Conservation (phyloP, 2,329 filamentous ascomycete species). For the Alternaria rosae region DNA sequence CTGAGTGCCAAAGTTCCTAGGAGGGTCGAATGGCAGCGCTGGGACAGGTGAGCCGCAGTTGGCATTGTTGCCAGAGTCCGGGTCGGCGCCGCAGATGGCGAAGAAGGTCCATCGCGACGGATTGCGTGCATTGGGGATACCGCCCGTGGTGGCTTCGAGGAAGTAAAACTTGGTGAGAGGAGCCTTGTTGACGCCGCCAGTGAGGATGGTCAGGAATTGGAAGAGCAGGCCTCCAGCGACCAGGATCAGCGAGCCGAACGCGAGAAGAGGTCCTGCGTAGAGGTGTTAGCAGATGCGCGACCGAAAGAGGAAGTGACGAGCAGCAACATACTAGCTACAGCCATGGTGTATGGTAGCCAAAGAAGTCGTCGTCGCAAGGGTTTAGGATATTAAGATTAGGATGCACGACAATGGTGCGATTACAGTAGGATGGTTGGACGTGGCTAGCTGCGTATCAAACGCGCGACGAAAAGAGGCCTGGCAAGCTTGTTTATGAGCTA, state of each 20-base stretch:
- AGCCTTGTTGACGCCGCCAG: slow-evolving; percentile 61
- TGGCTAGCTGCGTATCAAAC: slow-evolving; percentile 9
- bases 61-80: slow-evolving; percentile 59
- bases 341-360: slow-evolving; percentile 14
- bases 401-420: slow-evolving; percentile 8
- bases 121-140: slow-evolving; percentile 64
- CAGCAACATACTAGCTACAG: slow-evolving; percentile 21
- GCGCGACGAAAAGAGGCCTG: not conserved
- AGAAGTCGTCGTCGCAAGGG: not conserved
- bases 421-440: slow-evolving; percentile 8
- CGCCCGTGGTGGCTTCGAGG: slow-evolving; percentile 77
- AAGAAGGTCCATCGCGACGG: slow-evolving; percentile 90
- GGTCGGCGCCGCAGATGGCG: slow-evolving; percentile 73
- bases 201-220: slow-evolving; percentile 71
- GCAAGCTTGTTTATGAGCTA: slow-evolving; percentile 28
- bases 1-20: slow-evolving; percentile 67
- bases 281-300: slow-evolving; percentile 2
- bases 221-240: slow-evolving; percentile 68
- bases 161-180: slow-evolving; percentile 83
- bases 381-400: slow-evolving; percentile 19
- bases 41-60: slow-evolving; percentile 71
- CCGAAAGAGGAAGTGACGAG: slow-evolving; percentile 12
- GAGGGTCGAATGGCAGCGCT: slow-evolving; percentile 70
- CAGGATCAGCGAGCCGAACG: slow-evolving; percentile 66
- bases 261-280: slow-evolving; percentile 62